Base-by-base conservation (phyloP, 2,329 filamentous ascomycete genomes). In the Talaromyces marneffei region DNA sequence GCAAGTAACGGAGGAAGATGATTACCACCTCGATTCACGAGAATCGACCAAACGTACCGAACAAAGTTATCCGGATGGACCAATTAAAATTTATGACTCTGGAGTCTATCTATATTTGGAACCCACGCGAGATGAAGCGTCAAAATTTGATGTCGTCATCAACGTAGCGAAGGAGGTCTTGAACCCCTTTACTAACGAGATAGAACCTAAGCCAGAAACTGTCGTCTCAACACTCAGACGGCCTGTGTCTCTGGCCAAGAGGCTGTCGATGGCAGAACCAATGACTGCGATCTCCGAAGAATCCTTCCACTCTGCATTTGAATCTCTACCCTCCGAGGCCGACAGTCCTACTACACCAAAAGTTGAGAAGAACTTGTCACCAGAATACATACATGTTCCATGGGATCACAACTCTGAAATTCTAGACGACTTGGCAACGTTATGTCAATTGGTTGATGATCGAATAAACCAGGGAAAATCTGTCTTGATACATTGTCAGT, bases 331-430 rank as follows among this genome's bases (percentile, higher is more conserved):
- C 8, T 66, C 69, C 16, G 72, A 70, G 23, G 65, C 66, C 9
- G 70, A 69, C 35, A 66, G 64, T 2, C 67, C 71, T 8, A 70
- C 71, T 5, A 71, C 70, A 5, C 70, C 71, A 25, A 75, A 72
- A 59, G 68, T 68, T 1, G 68, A 62, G 20, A 64, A 67, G 8
- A 60, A 73, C 50, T 69, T 72, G 25, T 71, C 75, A n/a, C 85
- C 85, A 2, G 85, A 87, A 68, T 87, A 87, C 67, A 82, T 87
- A 27, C 85, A 87, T 68, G 82, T 87, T 57, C 80, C 79, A 8
- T 87, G 85, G 85, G 85, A 87, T 66, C 85, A 87, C 71, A 87
- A 87, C 69, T 87, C 85, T 12, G 85, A 87, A 66, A 87, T 87
- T 57, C 79, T 87, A 8, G 83, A 86, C 31, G 85, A 87, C 68